Base-by-base conservation (phyloP, 352 stramenopile species). In the Globisporangium parvum region DNA sequence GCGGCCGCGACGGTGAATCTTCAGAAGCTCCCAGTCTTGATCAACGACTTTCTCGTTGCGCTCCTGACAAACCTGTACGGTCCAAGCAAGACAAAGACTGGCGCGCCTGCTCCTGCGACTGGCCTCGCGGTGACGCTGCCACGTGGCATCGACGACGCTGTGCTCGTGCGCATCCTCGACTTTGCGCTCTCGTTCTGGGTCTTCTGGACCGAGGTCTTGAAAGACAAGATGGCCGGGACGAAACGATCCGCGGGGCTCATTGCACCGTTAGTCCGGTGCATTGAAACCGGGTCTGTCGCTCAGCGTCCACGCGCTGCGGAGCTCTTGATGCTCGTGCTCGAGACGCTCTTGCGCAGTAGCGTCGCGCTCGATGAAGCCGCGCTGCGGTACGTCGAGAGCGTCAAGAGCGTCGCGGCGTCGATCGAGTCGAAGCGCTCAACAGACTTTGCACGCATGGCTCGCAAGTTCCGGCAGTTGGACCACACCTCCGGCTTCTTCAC, bases 161-260 rank as follows among this genome's bases (percentile, higher is more conserved):
- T 77, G 37, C 55, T 77, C 41, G 76, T 86, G 14, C 80, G 84
- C 31, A 83, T 73, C 62, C 68, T 92, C 23, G 82, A 90, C 47
- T 90, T 92, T 59, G 77, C 71, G 35, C 69, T 86, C 10, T 65
- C 66, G 18, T 91, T 91, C 47, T 92, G 82, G 82, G 72, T 71
- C 51, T 92, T 92, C 48, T 87, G 80, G 70, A 60, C 57, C 6
- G 71, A 63, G 44, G 64, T 73, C n/a, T 55, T 88, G 35, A 71
- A 85, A 51, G 77, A 87, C 28, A 39, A 60, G 21, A 63, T 62
- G 47, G 75, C 73, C 0, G 68, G 66, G 18, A 88, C 66, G 31
- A 88, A 87, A 26, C 75, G 79, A 4, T 81, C 78, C 11, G 66
- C 65, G 41, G 74, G 60, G 0, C 57, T 92, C 15, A 65, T 92